These are phyloP conservation scores for Fusarium piperis DNA, from an alignment of 2,329 filamentous ascomycete species.

Conservation along the genomic window DNA sequence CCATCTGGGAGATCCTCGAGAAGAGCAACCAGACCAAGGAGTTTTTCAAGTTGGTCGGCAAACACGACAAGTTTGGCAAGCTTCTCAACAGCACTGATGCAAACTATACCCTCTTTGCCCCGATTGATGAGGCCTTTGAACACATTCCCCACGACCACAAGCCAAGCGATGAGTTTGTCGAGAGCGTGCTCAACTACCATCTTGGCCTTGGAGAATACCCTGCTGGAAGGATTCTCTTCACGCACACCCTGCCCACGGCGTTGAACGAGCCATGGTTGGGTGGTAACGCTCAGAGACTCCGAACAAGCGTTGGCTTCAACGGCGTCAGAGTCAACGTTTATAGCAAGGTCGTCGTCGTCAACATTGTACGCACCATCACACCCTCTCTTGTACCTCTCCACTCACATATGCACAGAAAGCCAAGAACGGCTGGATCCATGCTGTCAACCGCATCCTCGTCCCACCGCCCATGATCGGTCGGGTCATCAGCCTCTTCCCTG, in stretches of 20 bases:
- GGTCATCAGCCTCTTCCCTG: conserved; percentile 71
- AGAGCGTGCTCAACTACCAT: conserved; percentile 79
- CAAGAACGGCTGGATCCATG: conserved; percentile 85
- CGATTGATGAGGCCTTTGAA: conserved; percentile 79
- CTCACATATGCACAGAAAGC: conserved; percentile 60
- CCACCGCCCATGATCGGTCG: conserved; percentile 73
- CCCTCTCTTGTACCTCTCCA: fast-evolving
- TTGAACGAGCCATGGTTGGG: conserved; percentile 69
- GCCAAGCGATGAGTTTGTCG: conserved; percentile 75
- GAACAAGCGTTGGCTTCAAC: conserved; percentile 68
- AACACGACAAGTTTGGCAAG: conserved; percentile 76
- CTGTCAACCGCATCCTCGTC: conserved; percentile 76
- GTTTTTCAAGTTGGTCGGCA: conserved; percentile 78
- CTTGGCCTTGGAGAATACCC: conserved; percentile 74
- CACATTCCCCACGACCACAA: conserved; percentile 64
- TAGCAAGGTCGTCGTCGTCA: conserved; percentile 72
- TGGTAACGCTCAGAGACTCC: conserved; percentile 75
- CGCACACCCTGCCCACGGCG: conserved; percentile 79
- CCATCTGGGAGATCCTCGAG: conserved; percentile 83
- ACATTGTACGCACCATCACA: conserved; percentile 67
- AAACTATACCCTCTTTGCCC: conserved; percentile 85
- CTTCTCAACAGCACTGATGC: conserved; percentile 77
- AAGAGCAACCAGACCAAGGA: conserved; percentile 79
- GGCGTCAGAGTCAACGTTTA: conserved; percentile 82
- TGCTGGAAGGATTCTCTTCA: conserved; percentile 70